Percentiles rank a stretch among this genome's conserved stretches.
Evolutionary conservation across 108 stramenopile genomes (phyloP).

Genomic region (Epipyxis sp.): DNA sequence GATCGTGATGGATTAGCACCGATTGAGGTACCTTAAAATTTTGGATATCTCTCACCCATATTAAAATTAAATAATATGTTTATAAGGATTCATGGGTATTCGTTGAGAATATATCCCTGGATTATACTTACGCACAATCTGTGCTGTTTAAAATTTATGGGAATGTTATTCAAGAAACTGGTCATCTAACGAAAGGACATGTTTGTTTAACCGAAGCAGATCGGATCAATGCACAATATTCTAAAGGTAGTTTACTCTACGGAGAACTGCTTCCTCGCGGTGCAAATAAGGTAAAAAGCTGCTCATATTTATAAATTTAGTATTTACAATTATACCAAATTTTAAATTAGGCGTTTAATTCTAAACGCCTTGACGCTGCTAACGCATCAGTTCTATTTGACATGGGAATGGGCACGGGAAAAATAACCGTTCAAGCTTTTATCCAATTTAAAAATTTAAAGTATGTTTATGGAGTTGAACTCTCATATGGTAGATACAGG

Average conservation of each 20-base stretch:
- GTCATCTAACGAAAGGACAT: constrained; percentile 53
- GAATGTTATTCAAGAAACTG: constrained; percentile 45
- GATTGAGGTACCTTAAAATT: constrained; percentile 9
- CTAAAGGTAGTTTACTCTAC: constrained; percentile 43
- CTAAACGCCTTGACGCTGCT: constrained; percentile 34
- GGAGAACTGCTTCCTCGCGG: constrained; percentile 55
- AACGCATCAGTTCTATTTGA: constrained; percentile 37
- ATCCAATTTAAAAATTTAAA: constrained; percentile 42
- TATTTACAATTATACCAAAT: no score
- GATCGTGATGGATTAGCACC: neutral
- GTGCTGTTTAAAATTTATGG: constrained; percentile 49
- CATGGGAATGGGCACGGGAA: constrained; percentile 56
- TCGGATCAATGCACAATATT: constrained; percentile 33
- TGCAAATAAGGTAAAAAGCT: constrained; percentile 44
- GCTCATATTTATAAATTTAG: neutral
- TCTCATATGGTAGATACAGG: constrained; percentile 44
- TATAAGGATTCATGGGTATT: constrained; percentile 46
- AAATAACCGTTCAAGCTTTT: constrained; percentile 51
- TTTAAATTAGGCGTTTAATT: constrained; percentile 43
- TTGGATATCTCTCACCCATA: neutral
- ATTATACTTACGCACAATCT: constrained; percentile 46
- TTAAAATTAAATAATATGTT: constrained; percentile 32
- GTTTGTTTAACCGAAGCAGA: constrained; percentile 49
- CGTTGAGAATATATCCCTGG: constrained; percentile 44
- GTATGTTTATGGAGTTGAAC: constrained; percentile 48